Conservation (phyloP, 257 asterid genomes). For the Handroanthus guayacan region DNA sequence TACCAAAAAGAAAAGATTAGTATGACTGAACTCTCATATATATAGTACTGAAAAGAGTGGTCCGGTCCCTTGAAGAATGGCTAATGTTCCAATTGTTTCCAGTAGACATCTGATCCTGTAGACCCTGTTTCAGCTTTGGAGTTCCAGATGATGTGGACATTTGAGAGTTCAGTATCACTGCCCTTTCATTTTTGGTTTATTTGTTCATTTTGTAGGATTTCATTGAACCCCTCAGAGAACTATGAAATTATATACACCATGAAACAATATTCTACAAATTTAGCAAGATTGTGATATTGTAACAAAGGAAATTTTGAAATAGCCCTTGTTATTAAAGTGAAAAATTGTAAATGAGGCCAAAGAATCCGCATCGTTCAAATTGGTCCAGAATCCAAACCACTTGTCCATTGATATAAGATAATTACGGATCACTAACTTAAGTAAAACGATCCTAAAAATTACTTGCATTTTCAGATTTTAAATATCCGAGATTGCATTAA, state of each 20-base stretch:
- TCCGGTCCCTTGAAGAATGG: constrained; percentile 43
- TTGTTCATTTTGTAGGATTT: constrained; percentile 16
- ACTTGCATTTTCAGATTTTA: too few species aligned
- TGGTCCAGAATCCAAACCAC: too few species aligned
- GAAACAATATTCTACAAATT: background rate
- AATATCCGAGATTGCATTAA: too few species aligned
- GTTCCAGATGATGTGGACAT: constrained; percentile 35
- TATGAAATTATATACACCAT: background rate
- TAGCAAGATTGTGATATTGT: too few species aligned
- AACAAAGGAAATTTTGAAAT: too few species aligned
- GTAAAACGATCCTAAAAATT: too few species aligned
- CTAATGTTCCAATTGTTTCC: constrained; percentile 46
- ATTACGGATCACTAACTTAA: too few species aligned
- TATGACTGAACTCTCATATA: constrained; percentile 33
- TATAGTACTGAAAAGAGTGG: constrained; percentile 8
- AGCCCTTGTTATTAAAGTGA: too few species aligned
- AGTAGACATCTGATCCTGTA: constrained; percentile 39
- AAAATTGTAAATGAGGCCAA: too few species aligned
- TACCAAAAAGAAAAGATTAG: constrained; percentile 30
- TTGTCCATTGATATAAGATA: too few species aligned
- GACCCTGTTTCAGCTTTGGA: constrained; percentile 38
- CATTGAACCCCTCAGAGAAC: background rate
- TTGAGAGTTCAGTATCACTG: constrained; percentile 3
- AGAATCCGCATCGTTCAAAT: too few species aligned
- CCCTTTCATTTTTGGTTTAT: constrained; percentile 3